These are phyloP conservation scores for Miscanthus sacchariflorus DNA, from an alignment of 202 grass and related monocot genomes.

Conservation along the genomic window DNA sequence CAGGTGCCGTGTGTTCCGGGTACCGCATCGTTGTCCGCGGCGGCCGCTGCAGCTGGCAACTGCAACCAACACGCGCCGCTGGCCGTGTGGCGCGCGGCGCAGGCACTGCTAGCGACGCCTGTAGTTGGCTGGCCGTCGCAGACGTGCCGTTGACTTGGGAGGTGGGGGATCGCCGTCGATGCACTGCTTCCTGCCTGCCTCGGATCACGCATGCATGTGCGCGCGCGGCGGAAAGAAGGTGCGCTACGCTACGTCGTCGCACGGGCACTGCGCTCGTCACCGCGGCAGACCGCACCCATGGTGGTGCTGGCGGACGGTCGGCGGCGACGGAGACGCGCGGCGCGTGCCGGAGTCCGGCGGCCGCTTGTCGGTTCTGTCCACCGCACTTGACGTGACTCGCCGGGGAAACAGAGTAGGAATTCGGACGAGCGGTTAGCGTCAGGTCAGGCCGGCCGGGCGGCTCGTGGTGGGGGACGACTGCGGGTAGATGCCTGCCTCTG, in stretches of 20 bases:
- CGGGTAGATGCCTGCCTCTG: no score
- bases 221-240: background rate
- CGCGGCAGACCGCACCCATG: background rate
- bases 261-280: background rate
- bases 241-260: background rate
- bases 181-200: no score
- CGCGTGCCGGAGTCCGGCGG: background rate
- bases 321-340: background rate
- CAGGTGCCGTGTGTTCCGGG: no score
- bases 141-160: background rate
- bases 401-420: background rate
- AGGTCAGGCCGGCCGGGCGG: background rate
- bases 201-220: background rate
- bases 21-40: background rate
- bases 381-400: background rate
- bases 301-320: conserved; percentile 2
- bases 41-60: background rate
- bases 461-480: background rate
- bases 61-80: background rate
- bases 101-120: background rate
- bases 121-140: background rate
- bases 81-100: background rate
- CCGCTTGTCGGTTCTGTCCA: background rate
- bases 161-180: conserved; percentile 19
- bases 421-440: background rate